These are phyloP conservation scores for Ceratobasidium sp. DNA, from an alignment of 1,284 basidiomycete species.

Conservation along the genomic window DNA sequence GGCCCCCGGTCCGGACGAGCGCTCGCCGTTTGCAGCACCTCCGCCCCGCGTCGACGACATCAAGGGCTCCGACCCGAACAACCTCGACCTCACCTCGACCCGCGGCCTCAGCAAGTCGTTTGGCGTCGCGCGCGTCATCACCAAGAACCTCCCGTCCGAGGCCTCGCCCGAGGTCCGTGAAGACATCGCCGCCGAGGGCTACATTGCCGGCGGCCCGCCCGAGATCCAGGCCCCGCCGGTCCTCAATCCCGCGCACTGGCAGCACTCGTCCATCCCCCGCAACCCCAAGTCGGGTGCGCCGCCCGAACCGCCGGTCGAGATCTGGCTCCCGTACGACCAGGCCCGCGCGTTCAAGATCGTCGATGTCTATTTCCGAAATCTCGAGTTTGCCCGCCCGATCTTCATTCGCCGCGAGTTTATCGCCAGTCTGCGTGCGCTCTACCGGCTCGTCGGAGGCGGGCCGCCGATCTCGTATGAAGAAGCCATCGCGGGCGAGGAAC, in stretches of 20 bases:
- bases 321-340: constrained; percentile 69
- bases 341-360: constrained; percentile 54
- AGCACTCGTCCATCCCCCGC: constrained; percentile 59
- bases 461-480: constrained; percentile 34
- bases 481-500: constrained; percentile 35
- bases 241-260: constrained; percentile 67
- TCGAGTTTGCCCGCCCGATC: constrained; percentile 79
- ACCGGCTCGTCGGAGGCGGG: constrained; percentile 48
- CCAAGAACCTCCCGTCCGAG: constrained; percentile 58
- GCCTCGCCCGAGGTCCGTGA: constrained; percentile 59
- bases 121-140: constrained; percentile 73
- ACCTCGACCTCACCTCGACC: constrained; percentile 75
- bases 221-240: constrained; percentile 63
- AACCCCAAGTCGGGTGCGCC: constrained; percentile 50
- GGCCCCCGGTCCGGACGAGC: constrained; percentile 20
- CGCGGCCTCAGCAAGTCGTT: constrained; percentile 78
- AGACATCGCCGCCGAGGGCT: constrained; percentile 76
- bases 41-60: constrained; percentile 51
- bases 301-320: constrained; percentile 54
- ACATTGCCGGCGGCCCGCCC: constrained; percentile 71
- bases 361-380: constrained; percentile 72
- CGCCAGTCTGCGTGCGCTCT: constrained; percentile 66
- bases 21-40: constrained; percentile 24
- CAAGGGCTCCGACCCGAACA: constrained; percentile 75
- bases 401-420: constrained; percentile 71